Evolutionary conservation across 192 early-diverging fungal genomes (phyloP), one percentile per base, ranked within the genome.

Genomic region (Gigaspora rosea): DNA sequence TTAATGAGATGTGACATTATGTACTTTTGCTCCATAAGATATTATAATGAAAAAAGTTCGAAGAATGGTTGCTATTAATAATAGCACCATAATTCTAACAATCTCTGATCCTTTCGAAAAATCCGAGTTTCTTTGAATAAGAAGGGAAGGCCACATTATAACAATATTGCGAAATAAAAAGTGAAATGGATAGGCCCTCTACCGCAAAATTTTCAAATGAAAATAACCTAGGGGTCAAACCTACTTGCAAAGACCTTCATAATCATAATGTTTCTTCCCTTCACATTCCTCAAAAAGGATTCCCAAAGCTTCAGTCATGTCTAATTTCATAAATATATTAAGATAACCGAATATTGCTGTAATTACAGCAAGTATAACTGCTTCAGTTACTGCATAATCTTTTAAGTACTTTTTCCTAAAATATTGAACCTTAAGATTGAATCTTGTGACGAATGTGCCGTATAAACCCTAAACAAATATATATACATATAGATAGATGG

Each of bases 301-400:
- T n/a, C 83, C 85, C 81, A 94, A 88, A 61, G 89, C 84, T 82
- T 97, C 96, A 20, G 91, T 92, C 87, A 94, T 94, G 81, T 97
- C 96, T 50, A 94, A 89, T 72, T 94, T 90, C 78, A 92, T 87
- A 79, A 89, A 94, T 36, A 86, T 86, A 72, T 93, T 94, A 73
- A 85, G 78, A 79, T 91, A 93, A 0, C 92, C 89, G 33, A 94
- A 82, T 0, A 87, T 79, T 4, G 91, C 89, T 0, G 93, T 93
- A 9, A 86, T 61, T 61, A 90, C 85, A 1, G 92, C 91, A 22
- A 94, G 79, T 5, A 86, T 77, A 0, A 88, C 85, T 0, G 87
- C 91, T 80, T 94, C 93, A 10, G 79, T 75, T 4, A 98, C 86
- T 12, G 90, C 92, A 78, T 91, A 82, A 56, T 86, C 77, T 12